A percentile compares a stretch with the other conserved stretches of the same genome.
Evolutionary conservation across 176 grass and related monocot genomes (phyloP).

Genomic region (Rhynchospora tenuis): DNA sequence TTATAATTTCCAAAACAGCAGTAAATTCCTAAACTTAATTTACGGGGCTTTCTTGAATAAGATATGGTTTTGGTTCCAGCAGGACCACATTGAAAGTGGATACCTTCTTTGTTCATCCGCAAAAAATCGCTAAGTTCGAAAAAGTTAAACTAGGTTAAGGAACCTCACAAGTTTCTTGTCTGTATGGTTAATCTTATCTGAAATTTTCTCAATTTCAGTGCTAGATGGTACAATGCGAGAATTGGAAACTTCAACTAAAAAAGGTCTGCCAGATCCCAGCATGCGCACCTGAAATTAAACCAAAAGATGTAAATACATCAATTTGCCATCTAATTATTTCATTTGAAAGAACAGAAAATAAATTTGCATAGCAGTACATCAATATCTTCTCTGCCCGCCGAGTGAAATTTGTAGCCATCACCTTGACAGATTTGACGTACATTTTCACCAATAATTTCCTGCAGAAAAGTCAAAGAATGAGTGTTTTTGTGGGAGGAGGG

Average conservation of each 20-base stretch:
- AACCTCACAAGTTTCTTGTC: slow-evolving; percentile 76
- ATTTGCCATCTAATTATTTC: slow-evolving; percentile 12
- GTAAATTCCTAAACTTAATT: not conserved
- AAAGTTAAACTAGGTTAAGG: not conserved
- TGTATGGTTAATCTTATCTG: slow-evolving; percentile 62
- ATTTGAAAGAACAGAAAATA: not conserved
- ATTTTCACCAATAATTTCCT: slow-evolving; percentile 83
- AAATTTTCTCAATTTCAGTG: slow-evolving; percentile 61
- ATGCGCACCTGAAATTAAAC: slow-evolving; percentile 64
- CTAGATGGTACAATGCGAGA: slow-evolving; percentile 53
- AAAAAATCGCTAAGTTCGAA: not conserved
- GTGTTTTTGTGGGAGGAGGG: not conserved
- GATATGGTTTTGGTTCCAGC: not conserved
- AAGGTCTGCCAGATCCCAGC: slow-evolving; percentile 95
- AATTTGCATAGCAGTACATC: slow-evolving; percentile 54
- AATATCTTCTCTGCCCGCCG: slow-evolving; percentile 97
- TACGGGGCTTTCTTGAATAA: not conserved
- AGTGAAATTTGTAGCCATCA: slow-evolving; percentile 88
- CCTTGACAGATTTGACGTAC: slow-evolving; percentile 50
- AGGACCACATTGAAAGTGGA: not conserved
- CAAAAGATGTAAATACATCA: slow-evolving; percentile 23
- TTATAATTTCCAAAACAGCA: not conserved
- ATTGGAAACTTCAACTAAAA: slow-evolving; percentile 82
- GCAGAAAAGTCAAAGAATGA: slow-evolving; percentile 1
- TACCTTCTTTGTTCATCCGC: not conserved